These are phyloP conservation scores for Aspergillus transmontanensis DNA, from an alignment of 2,329 filamentous ascomycete species.

Conservation along the genomic window DNA sequence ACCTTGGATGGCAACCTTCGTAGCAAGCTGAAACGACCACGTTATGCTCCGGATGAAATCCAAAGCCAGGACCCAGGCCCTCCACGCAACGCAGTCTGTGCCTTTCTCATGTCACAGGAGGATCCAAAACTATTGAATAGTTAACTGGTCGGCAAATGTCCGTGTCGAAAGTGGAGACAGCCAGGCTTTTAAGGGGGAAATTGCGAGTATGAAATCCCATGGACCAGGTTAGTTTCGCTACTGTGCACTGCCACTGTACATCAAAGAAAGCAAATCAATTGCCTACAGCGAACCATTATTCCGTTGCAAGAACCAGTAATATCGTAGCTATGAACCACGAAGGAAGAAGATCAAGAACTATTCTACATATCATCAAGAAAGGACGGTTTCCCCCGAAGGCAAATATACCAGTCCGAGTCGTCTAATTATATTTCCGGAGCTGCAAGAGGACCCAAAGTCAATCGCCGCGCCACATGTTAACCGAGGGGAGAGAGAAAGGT, in stretches of 20 bases:
- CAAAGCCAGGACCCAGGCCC: neutral
- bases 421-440: slow-evolving; percentile 41
- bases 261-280: neutral
- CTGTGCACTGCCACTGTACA: neutral
- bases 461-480: neutral
- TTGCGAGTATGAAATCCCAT: neutral
- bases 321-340: slow-evolving; percentile 4
- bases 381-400: neutral
- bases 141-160: neutral
- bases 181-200: neutral
- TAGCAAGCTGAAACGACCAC: neutral
- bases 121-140: neutral
- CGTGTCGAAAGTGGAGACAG: neutral
- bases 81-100: neutral
- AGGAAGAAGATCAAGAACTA: slow-evolving; percentile 6
- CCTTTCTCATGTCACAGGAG: neutral
- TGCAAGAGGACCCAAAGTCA: slow-evolving; percentile 19
- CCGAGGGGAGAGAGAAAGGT: neutral
- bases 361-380: slow-evolving; percentile 14
- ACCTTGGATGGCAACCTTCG: neutral
- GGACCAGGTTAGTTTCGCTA: neutral
- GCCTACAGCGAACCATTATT: neutral
- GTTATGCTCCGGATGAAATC: neutral
- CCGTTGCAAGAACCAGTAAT: neutral
- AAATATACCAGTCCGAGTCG: neutral